Evolutionary conservation across 192 early-diverging fungal species (phyloP).

Genomic region (Anaeromyces robustus): DNA sequence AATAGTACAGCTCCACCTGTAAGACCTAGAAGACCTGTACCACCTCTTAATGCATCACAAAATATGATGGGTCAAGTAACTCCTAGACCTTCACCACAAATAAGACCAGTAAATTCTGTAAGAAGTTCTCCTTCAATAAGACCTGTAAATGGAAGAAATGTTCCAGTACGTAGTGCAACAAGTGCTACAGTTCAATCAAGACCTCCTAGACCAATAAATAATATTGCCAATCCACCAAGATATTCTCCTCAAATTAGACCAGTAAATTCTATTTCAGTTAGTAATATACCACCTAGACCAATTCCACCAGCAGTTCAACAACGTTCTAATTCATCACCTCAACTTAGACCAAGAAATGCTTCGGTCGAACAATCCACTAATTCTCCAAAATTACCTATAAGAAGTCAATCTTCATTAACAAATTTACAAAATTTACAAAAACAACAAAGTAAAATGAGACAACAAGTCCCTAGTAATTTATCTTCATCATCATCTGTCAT

Average conservation of each 20-base stretch:
- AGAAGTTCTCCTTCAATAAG: background rate
- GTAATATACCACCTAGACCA: background rate
- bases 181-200: background rate
- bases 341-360: background rate
- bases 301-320: background rate
- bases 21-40: background rate
- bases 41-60: background rate
- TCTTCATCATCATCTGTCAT: too few species aligned
- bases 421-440: background rate
- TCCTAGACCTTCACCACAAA: background rate
- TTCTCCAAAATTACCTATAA: background rate
- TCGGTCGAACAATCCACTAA: background rate
- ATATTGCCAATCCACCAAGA: background rate
- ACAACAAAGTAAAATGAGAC: background rate
- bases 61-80: background rate
- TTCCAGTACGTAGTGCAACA: background rate
- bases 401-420: background rate
- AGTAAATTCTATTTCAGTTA: background rate
- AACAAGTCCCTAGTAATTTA: too few species aligned
- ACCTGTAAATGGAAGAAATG: background rate
- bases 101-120: background rate
- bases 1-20: background rate
- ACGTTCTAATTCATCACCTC: background rate
- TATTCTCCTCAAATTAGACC: background rate
- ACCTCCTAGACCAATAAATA: background rate